Conservation (phyloP, 306 rosid species). For the Mimosa pudica region DNA sequence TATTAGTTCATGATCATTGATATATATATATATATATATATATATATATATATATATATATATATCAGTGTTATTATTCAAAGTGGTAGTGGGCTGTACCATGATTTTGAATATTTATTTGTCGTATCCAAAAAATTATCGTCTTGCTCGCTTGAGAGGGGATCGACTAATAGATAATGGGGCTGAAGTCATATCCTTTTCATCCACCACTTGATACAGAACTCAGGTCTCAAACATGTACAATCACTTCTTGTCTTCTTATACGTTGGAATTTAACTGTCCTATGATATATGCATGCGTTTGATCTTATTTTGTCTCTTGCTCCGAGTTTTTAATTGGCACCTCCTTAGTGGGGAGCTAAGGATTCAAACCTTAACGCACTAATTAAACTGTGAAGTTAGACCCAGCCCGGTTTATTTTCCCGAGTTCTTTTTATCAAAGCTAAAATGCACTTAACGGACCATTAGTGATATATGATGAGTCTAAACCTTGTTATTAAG, state of each 20-base stretch:
- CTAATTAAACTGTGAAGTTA: no score
- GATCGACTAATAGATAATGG: constrained; percentile 14
- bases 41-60: background rate
- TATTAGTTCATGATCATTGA: background rate
- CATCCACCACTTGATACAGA: constrained; percentile 25
- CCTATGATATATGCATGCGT: background rate
- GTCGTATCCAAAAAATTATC: constrained; percentile 21
- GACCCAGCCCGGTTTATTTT: no score
- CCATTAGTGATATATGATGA: no score
- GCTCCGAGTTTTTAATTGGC: no score
- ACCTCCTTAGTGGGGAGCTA: no score
- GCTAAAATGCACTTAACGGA: no score
- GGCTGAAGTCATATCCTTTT: constrained; percentile 22
- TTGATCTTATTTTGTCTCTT: background rate
- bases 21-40: background rate
- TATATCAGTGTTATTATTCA: constrained; percentile 10
- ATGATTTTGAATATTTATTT: constrained; percentile 33
- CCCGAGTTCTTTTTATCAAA: no score
- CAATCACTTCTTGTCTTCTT: constrained; percentile 22
- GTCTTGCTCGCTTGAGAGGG: constrained; percentile 32
- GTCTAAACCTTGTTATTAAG: no score
- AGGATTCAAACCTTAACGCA: no score
- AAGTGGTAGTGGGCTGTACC: constrained; percentile 3
- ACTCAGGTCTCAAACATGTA: background rate
- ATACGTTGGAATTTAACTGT: background rate